Evolutionary conservation across 2,329 filamentous ascomycete species (phyloP), one percentile per base, ranked within the genome.

Genomic region (Phoma sp.): DNA sequence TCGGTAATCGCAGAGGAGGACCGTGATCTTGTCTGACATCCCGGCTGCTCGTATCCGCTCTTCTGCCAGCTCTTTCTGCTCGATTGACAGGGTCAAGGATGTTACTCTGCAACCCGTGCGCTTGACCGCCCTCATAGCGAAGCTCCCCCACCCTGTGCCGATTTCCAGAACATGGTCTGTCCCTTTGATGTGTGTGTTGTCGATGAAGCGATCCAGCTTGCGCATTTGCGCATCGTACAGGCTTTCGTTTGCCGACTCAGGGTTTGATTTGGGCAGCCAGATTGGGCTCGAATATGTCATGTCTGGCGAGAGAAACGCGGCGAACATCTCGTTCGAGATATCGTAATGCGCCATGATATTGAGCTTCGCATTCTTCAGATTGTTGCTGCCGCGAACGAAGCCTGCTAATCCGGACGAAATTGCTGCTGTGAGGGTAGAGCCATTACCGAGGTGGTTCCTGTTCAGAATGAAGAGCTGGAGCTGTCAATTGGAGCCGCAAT

Each of bases 261-360:
- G 65, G 41, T 79, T 75, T 9, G 75, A 75, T 32, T 70, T 74
- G 0, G 75, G 76, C 39, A 79, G 76, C 87, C 87, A 89, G 44
- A 89, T 85, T 2, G 88, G 84, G 67, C 87, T 89, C 0, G 86
- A 89, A 64, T 90, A 90, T 4, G 87, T 90, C 88, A 91, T 90
- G 66, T 90, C 88, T n/a, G 83, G 79, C 0, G 86, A 89, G 25
- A 90, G 78, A 61, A 90, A 90, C 0, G 87, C 86, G 5, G 86
- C 85, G 64, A 91, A 90, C 86, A 90, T 89, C 53, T 86, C 85
- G 66, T 91, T 91, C 60, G 84, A 87, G 58, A 90, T 89, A 64
- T 91, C 88, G 69, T 91, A 91, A 61, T 91, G 89, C 4, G 87
- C 87, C 2, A 83, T 83, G 47, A 89, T 86, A 67, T 91, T 90